Percentiles rank a stretch among this genome's conserved stretches.
Conservation (phyloP, 768 basidiomycete genomes). For the Xerocomellus intermedius region DNA sequence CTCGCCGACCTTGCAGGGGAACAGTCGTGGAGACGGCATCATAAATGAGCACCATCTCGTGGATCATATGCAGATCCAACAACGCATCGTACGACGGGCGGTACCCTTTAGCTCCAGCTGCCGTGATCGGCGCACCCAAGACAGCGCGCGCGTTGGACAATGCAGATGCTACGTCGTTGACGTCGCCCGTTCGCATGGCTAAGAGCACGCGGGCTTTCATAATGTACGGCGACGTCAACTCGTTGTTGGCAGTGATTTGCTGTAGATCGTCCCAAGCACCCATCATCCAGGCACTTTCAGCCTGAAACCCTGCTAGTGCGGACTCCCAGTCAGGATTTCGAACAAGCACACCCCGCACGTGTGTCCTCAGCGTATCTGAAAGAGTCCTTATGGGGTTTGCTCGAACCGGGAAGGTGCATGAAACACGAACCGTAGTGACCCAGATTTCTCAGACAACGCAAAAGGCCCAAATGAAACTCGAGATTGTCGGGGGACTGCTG, state of each 20-base stretch:
- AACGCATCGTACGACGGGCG: slow-evolving; percentile 84
- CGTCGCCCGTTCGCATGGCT: slow-evolving; percentile 64
- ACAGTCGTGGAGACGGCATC: slow-evolving; percentile 40
- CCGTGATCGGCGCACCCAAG: slow-evolving; percentile 77
- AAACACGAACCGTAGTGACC: slow-evolving; percentile 89
- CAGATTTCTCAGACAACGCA: slow-evolving; percentile 88
- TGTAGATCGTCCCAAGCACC: slow-evolving; percentile 89
- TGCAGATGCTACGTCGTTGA: slow-evolving; percentile 43
- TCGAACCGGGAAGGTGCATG: not conserved
- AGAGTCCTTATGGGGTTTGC: not conserved
- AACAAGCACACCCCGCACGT: slow-evolving; percentile 86
- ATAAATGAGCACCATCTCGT: slow-evolving; percentile 78
- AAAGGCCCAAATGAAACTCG: slow-evolving; percentile 82
- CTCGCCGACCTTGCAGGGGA: slow-evolving; percentile 37
- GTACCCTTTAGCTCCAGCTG: slow-evolving; percentile 80
- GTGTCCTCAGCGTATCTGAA: slow-evolving; percentile 91
- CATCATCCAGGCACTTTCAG: slow-evolving; percentile 95
- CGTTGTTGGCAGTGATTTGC: slow-evolving; percentile 49
- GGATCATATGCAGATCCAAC: slow-evolving; percentile 79
- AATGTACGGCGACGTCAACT: slow-evolving; percentile 56
- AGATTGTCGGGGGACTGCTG: slow-evolving; percentile 90
- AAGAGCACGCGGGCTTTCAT: slow-evolving; percentile 79
- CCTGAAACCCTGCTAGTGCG: slow-evolving; percentile 76
- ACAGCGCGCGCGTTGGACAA: slow-evolving; percentile 65
- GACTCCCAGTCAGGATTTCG: slow-evolving; percentile 82